phyloP scores from a whole-genome alignment of 305 asterid genomes.

The Fraxinus paxiana region DNA sequence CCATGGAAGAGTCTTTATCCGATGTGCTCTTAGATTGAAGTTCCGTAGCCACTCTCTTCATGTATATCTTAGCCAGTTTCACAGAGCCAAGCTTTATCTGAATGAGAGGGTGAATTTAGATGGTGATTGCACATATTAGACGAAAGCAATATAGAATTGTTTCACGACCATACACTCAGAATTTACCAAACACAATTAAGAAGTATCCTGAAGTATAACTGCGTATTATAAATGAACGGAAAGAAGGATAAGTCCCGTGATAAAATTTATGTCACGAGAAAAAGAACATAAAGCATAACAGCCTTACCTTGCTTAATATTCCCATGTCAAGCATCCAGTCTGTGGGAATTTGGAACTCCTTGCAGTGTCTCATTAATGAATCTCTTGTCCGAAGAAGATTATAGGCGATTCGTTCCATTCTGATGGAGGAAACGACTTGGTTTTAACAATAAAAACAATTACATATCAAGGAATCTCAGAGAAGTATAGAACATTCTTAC shows the following conservation, averaged over 20 bases:
- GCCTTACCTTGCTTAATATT: constrained; percentile 65
- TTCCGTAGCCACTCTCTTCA: constrained; percentile 83
- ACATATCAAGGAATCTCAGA: neutral
- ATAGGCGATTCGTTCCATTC: constrained; percentile 78
- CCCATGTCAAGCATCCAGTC: constrained; percentile 89
- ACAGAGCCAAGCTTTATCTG: constrained; percentile 91
- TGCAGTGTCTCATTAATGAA: constrained; percentile 61
- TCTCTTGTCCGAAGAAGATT: constrained; percentile 73
- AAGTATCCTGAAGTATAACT: neutral
- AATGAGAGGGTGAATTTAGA: constrained; percentile 11
- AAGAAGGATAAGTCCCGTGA: neutral
- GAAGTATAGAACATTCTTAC: constrained; percentile 29
- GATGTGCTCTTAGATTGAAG: constrained; percentile 67
- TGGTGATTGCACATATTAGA: neutral
- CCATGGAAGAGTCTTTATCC: constrained; percentile 84
- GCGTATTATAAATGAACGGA: neutral
- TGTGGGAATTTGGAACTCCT: constrained; percentile 71
- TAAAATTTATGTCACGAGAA: neutral
- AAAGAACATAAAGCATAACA: neutral
- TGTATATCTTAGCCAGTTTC: constrained; percentile 79
- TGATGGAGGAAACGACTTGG: constrained; percentile 14
- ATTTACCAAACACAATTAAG: neutral
- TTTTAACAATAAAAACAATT: neutral
- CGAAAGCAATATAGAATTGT: neutral
- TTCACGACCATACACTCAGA: neutral